Evolutionary conservation across 2,329 filamentous ascomycete genomes (phyloP).

Genomic region (Hypoxylon sp.): DNA sequence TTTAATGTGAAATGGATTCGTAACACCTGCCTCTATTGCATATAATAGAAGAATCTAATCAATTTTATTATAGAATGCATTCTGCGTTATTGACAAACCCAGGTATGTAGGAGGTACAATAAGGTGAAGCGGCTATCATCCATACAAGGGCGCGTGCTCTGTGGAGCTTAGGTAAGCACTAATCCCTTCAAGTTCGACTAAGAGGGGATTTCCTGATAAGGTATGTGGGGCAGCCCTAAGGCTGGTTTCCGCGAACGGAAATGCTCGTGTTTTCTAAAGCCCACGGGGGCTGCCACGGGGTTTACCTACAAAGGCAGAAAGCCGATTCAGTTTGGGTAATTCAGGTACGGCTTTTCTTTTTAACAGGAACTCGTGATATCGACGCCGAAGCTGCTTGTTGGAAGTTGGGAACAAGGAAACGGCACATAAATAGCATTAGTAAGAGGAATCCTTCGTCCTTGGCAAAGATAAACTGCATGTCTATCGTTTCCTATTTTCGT

Average conservation of each 20-base stretch:
- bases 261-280: background rate
- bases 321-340: background rate
- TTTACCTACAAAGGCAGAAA: background rate
- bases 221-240: background rate
- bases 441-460: slow-evolving; percentile 1
- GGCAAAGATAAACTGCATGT: background rate
- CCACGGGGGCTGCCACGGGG: background rate
- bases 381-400: too few species aligned
- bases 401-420: background rate
- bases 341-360: background rate
- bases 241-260: background rate
- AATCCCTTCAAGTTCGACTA: too few species aligned
- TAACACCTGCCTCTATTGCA: too few species aligned
- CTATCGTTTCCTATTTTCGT: background rate
- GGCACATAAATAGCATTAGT: background rate
- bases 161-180: too few species aligned
- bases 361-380: background rate
- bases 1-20: too few species aligned
- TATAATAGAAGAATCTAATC: too few species aligned
- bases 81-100: too few species aligned
- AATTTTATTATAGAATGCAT: too few species aligned
- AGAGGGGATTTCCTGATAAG: background rate
- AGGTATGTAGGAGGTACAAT: too few species aligned
- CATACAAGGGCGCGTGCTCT: too few species aligned
- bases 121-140: too few species aligned